These are phyloP conservation scores for Cryphonectria nitschkei DNA, from an alignment of 2,329 filamentous ascomycete genomes.

Conservation along the genomic window DNA sequence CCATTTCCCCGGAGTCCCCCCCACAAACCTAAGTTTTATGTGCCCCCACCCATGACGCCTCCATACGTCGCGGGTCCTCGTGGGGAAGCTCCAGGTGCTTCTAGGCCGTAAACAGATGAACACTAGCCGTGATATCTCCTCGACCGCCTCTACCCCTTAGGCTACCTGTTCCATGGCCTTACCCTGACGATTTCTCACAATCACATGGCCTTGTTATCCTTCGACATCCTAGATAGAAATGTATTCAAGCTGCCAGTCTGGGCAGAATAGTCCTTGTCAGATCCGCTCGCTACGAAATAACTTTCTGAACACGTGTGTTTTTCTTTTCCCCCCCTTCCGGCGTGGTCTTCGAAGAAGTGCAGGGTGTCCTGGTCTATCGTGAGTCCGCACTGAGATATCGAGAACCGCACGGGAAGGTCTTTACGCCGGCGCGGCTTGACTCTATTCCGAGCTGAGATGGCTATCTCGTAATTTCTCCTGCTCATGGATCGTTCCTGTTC, in stretches of 20 bases:
- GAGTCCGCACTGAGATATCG: background rate
- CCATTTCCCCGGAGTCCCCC: conserved; percentile 17
- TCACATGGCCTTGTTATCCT: background rate
- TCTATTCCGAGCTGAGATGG: background rate
- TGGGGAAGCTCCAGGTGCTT: background rate
- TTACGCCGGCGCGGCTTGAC: background rate
- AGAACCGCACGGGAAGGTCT: background rate
- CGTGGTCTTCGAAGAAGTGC: background rate
- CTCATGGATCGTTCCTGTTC: background rate
- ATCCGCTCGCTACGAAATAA: background rate
- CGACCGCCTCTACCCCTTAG: background rate
- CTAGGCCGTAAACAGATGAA: background rate
- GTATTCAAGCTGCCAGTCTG: background rate
- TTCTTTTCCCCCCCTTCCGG: background rate
- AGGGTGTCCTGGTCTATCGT: background rate
- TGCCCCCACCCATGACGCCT: background rate
- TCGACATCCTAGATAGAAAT: background rate
- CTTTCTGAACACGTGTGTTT: background rate
- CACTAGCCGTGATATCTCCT: background rate
- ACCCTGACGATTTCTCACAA: background rate
- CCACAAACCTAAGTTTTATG: conserved; percentile 7
- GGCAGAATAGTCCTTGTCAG: background rate
- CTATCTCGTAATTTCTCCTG: background rate
- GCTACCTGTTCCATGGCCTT: background rate
- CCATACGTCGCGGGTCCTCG: background rate